These are phyloP conservation scores for Nakazawaea molendinolei DNA, from an alignment of 805 yeast genomes.

Conservation along the genomic window DNA sequence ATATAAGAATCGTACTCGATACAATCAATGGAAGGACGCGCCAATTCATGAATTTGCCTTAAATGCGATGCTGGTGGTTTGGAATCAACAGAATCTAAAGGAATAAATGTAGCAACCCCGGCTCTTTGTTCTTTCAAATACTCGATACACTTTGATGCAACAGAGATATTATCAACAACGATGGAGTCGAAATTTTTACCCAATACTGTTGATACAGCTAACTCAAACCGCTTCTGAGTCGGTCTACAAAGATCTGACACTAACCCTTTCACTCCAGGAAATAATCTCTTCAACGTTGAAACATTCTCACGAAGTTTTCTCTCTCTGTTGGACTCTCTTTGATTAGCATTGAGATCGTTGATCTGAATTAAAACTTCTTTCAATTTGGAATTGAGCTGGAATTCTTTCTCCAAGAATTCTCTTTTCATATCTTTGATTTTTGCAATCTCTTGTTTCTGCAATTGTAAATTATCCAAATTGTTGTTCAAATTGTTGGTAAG, in stretches of 20 bases:
- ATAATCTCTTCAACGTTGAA: constrained; percentile 56
- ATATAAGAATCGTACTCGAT: constrained; percentile 59
- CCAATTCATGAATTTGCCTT: constrained; percentile 44
- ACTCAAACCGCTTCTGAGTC: constrained; percentile 59
- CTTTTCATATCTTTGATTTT: constrained; percentile 30
- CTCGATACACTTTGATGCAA: constrained; percentile 70
- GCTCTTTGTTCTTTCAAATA: constrained; percentile 78
- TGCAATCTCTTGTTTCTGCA: constrained; percentile 18
- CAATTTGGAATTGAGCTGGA: constrained; percentile 56
- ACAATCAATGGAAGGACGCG: constrained; percentile 69
- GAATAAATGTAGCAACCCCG: constrained; percentile 84
- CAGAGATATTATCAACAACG: constrained; percentile 69
- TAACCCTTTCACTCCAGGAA: constrained; percentile 81
- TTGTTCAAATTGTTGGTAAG: constrained; percentile 20
- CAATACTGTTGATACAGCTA: constrained; percentile 68
- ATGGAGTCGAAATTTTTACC: constrained; percentile 80
- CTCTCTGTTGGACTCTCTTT: constrained; percentile 70
- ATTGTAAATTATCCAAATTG: constrained; percentile 27
- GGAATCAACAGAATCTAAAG: constrained; percentile 69
- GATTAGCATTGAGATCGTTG: constrained; percentile 68
- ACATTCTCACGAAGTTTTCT: constrained; percentile 67
- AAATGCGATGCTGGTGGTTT: constrained; percentile 46
- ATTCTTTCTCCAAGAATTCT: constrained; percentile 38
- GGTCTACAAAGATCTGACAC: constrained; percentile 79
- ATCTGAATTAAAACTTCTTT: constrained; percentile 53